Evolutionary conservation across 495 filamentous ascomycete genomes (phyloP).

Genomic region (Penicillium paradoxum): DNA sequence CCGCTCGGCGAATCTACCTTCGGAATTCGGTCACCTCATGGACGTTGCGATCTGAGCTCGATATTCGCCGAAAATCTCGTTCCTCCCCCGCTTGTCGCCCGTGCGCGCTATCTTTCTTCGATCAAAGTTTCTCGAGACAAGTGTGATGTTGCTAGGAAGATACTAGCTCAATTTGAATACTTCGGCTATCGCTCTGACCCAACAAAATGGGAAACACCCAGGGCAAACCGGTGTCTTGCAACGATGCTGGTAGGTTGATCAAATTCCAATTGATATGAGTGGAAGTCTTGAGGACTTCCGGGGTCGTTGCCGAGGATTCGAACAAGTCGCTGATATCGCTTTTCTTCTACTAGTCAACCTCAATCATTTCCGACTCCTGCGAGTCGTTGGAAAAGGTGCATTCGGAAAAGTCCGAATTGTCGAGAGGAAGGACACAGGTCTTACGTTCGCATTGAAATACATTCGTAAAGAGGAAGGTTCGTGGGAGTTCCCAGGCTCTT

Average conservation of each 20-base stretch:
- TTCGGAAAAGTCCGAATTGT: slow-evolving; percentile 99
- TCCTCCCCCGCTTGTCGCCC: neutral
- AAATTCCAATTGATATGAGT: neutral
- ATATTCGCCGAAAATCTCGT: slow-evolving; percentile 3
- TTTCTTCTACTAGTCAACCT: slow-evolving; percentile 68
- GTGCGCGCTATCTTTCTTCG: neutral
- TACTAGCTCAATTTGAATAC: slow-evolving; percentile 16
- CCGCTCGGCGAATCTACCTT: slow-evolving; percentile 21
- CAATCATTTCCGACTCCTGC: slow-evolving; percentile 91
- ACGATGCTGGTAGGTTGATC: slow-evolving; percentile 75
- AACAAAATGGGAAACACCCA: slow-evolving; percentile 83
- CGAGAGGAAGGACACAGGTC: slow-evolving; percentile 89
- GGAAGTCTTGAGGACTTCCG: neutral
- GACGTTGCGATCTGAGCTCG: slow-evolving; percentile 12
- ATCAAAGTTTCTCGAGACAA: slow-evolving; percentile 8
- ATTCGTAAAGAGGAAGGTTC: slow-evolving; percentile 98
- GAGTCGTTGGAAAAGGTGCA: slow-evolving; percentile 94
- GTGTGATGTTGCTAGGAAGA: slow-evolving; percentile 35
- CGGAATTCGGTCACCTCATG: slow-evolving; percentile 16
- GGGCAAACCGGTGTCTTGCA: slow-evolving; percentile 87
- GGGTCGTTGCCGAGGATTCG: neutral
- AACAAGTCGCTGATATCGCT: slow-evolving; percentile 10
- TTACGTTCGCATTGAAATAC: slow-evolving; percentile 95
- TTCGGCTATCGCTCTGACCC: slow-evolving; percentile 13
- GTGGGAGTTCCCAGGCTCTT: slow-evolving; percentile 21